phyloP scores from a whole-genome alignment of 2,329 filamentous ascomycete species.

The Coniochaeta hoffmannii region DNA sequence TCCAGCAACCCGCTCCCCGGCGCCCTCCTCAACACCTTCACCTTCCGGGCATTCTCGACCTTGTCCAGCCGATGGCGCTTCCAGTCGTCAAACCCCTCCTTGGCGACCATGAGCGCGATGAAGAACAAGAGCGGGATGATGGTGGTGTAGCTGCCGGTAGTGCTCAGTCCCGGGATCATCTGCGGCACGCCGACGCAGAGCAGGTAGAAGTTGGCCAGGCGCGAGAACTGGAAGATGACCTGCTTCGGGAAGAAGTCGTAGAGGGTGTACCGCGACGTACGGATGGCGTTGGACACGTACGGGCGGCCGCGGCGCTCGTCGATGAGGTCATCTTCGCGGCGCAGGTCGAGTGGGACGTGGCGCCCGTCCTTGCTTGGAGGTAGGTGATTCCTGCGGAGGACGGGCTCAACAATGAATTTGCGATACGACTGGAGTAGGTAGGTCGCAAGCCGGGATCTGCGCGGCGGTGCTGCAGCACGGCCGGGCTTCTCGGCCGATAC shows the following conservation, averaged over 20 bases:
- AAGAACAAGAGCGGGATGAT: slow-evolving; percentile 68
- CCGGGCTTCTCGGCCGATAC: neutral
- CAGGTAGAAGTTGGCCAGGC: slow-evolving; percentile 83
- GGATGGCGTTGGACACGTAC: slow-evolving; percentile 57
- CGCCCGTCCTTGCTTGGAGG: slow-evolving; percentile 19
- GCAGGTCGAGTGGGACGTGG: slow-evolving; percentile 21
- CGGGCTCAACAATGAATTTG: slow-evolving; percentile 33
- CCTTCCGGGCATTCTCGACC: slow-evolving; percentile 60
- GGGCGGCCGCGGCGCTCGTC: slow-evolving; percentile 42
- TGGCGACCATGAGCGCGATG: slow-evolving; percentile 71
- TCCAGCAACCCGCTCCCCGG: slow-evolving; percentile 27
- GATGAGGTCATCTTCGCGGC: slow-evolving; percentile 30
- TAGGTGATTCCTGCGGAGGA: slow-evolving; percentile 14
- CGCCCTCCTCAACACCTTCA: slow-evolving; percentile 33
- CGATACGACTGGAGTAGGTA: slow-evolving; percentile 21
- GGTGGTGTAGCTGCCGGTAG: slow-evolving; percentile 67
- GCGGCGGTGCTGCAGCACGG: neutral
- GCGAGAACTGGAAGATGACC: slow-evolving; percentile 76
- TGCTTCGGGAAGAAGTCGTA: slow-evolving; percentile 84
- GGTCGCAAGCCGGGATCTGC: neutral
- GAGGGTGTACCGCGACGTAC: slow-evolving; percentile 74
- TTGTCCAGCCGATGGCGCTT: slow-evolving; percentile 74
- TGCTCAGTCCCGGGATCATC: slow-evolving; percentile 70
- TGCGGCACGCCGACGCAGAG: slow-evolving; percentile 77
- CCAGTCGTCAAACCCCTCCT: slow-evolving; percentile 83